Evolutionary conservation across 257 asterid genomes (phyloP), one percentile per base, ranked within the genome.

Genomic region (Rhazya stricta): DNA sequence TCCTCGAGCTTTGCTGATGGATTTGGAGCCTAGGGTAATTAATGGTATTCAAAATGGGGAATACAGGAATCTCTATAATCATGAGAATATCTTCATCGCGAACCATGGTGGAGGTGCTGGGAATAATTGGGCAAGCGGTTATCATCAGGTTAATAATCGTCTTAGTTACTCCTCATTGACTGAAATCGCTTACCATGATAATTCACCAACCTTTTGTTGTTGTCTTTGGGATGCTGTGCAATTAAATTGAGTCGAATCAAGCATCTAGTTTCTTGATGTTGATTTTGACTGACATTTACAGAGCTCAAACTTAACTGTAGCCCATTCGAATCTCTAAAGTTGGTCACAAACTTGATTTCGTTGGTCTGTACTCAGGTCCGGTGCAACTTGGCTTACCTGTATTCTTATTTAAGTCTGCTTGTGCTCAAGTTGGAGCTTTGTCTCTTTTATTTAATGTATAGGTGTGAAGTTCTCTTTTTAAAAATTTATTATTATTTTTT

Each of bases 31-130:
- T 74, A 91, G 99, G 79, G 99, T 95, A 68, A 92, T 95, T 45
- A 92, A 95, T 78, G 92, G 97, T 75, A 95, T 95, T 77, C 99
- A 95, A 72, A 95, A 95, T 78, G 88, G 99, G 74, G 99, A 95
- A 74, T 95, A 95, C 84, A 83, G 92, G 83, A 95, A 92, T 76
- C 96, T 95, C 51, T 95, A 95, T 88, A 95, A 95, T 86, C 99
- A 91, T 27, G 99, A 95, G 88, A 95, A 95, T 61, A 83, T 92
- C 53, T 95, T 95, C 74, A 88, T 95, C 71, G 96, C 98, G 3
- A 89, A 91, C 67, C 96, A 95, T 82, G 98, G 98, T 73, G 98
- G 98, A 9, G 99, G 99, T 79, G 99, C 99, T 79, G 98, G 99
- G 69, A 95, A 95, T 81, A 95, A 95, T 56, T 95, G 99, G 99